Base-by-base conservation (phyloP, 2,329 filamentous ascomycete species). In the Neopestalotiopsis sp. region DNA sequence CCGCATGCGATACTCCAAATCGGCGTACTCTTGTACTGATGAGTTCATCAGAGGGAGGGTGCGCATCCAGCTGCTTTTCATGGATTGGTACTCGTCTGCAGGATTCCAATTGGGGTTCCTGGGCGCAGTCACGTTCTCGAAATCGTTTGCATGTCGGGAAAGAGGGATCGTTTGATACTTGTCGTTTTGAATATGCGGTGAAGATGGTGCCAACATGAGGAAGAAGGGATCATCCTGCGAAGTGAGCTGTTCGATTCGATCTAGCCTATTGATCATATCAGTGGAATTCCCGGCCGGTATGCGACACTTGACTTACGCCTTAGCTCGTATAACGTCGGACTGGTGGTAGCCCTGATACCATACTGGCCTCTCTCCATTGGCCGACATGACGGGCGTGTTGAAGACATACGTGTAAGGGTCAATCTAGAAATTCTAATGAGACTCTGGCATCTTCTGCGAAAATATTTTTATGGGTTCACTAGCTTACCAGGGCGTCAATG, bases 1-100 rank as follows among this genome's bases (percentile, higher is more conserved):
- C 13, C 84, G 81, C 65, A 83, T 81, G 4, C 82, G 78, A 69
- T 85, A 85, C 63, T 83, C 85, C 28, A 84, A 79, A 20, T 88
- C 87, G 65, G 85, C 81, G 73, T 85, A 87, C 1, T 78, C 79
- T 38, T 84, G 74, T 6, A 78, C 76, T 5, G 78, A 77, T 4
- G 75, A 72, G 20, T 76, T 80, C 66, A 67, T 56, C 4, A 20
- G 28, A 2, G n/a, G 59, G 12, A 64, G 42, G 2, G 24, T 64
- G 17, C 52, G 45, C 12, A 62, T 28, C 30, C 9, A 68, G 7
- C 38, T 30, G n/a, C 40, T 30, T 20, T 40, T 42, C 17, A 52
- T 14, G 4, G 17, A 24, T 20, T 65, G 62, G 13, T 49, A 30
- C 12, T 65, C 42, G 12, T 65, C 62, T n/a, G 38, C 20, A 1